phyloP scores from a whole-genome alignment of 768 basidiomycete genomes.

The Leccinum arenicola region DNA sequence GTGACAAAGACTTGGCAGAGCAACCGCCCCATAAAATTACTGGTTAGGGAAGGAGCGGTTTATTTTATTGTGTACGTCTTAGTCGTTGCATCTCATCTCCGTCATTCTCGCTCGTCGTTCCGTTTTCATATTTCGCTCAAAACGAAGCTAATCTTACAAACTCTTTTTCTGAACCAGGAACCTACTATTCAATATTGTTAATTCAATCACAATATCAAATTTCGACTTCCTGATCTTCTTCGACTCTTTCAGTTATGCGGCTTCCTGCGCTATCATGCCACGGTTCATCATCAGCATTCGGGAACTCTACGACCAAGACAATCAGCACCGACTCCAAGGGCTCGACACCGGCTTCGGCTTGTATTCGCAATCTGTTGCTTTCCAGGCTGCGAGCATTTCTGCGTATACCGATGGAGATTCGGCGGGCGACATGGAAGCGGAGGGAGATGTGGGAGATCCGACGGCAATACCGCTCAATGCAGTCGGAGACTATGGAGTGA shows the following conservation, averaged over 20 bases:
- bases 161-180: not conserved
- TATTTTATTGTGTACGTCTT: not conserved
- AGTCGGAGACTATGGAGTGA: not conserved
- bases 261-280: not conserved
- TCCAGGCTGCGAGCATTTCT: not conserved
- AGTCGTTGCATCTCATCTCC: not conserved
- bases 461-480: not conserved
- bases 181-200: not conserved
- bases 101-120: not conserved
- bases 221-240: not conserved
- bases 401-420: not conserved
- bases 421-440: not conserved
- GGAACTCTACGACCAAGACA: not conserved
- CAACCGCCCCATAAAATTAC: not conserved
- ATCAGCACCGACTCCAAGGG: not conserved
- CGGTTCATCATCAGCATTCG: conserved; percentile 1
- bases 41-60: not conserved
- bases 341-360: not conserved
- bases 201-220: not conserved
- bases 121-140: not conserved
- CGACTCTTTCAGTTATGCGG: not conserved
- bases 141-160: not conserved
- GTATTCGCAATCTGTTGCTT: not conserved
- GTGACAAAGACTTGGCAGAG: not conserved
- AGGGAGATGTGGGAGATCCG: not conserved